Conservation (phyloP, 192 early-diverging fungal genomes). For the Podila verticillata region DNA sequence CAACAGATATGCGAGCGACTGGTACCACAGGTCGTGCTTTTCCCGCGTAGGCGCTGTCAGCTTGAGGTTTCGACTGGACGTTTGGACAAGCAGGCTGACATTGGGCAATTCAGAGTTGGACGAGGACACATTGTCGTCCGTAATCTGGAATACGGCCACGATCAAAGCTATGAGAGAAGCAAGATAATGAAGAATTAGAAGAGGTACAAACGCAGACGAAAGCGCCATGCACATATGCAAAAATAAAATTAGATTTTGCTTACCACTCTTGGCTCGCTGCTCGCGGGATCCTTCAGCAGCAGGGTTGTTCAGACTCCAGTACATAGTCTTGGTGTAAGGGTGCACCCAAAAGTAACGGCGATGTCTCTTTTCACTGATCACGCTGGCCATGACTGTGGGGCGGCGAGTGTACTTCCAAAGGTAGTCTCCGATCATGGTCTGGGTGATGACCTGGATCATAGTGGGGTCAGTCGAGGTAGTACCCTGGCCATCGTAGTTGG, state of each 20-base stretch:
- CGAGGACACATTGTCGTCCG: constrained; percentile 56
- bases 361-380: constrained; percentile 72
- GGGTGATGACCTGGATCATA: constrained; percentile 75
- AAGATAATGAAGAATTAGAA: constrained; percentile 5
- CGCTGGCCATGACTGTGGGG: constrained; percentile 50
- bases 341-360: constrained; percentile 85
- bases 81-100: constrained; percentile 74
- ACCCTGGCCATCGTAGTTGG: constrained; percentile 32
- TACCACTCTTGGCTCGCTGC: constrained; percentile 64
- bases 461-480: constrained; percentile 59
- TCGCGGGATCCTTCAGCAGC: constrained; percentile 54
- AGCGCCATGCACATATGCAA: constrained; percentile 8
- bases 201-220: background rate
- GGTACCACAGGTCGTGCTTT: constrained; percentile 78
- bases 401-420: constrained; percentile 79
- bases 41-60: constrained; percentile 71
- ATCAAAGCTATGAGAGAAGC: constrained; percentile 66
- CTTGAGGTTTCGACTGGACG: constrained; percentile 77
- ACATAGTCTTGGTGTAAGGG: constrained; percentile 80
- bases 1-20: constrained; percentile 47
- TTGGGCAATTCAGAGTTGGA: constrained; percentile 55
- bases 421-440: constrained; percentile 84
- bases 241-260: constrained; percentile 8
- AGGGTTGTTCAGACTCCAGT: constrained; percentile 78
- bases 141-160: constrained; percentile 65